Conservation (phyloP, 208 protist genomes). For the Leishmania major region DNA sequence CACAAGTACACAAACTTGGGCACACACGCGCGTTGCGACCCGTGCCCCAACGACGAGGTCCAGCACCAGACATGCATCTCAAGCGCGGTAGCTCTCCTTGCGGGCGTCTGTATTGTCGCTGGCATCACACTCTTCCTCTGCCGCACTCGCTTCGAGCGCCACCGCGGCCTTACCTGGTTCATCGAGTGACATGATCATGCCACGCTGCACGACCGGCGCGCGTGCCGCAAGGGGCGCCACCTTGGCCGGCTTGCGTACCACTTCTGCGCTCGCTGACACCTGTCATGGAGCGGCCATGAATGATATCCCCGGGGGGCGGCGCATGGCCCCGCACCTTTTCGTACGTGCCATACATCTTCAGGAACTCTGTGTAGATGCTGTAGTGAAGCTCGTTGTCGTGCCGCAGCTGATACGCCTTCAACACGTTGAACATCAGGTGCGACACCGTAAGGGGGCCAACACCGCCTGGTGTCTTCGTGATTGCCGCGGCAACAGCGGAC, state of each 20-base stretch:
- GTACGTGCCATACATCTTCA: slow-evolving; percentile 48
- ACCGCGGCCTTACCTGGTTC: background rate
- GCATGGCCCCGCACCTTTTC: slow-evolving; percentile 23
- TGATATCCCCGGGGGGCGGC: background rate
- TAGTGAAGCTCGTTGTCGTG: slow-evolving; percentile 36
- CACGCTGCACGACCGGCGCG: background rate
- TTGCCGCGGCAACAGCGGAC: slow-evolving; percentile 53
- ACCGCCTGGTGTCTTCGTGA: slow-evolving; percentile 96
- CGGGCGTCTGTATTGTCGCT: slow-evolving; percentile 41
- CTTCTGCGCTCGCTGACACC: background rate
- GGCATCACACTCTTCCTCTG: background rate
- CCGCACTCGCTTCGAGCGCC: background rate
- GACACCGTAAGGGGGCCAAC: slow-evolving; percentile 97
- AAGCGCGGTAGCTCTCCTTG: slow-evolving; percentile 48
- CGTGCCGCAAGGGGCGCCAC: background rate
- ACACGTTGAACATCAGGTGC: slow-evolving; percentile 90
- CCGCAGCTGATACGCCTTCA: slow-evolving; percentile 63
- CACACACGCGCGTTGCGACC: background rate
- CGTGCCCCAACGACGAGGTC: background rate
- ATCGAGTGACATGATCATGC: background rate
- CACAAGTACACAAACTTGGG: background rate
- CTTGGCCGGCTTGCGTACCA: background rate
- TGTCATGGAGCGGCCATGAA: background rate
- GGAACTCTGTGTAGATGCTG: slow-evolving; percentile 50
- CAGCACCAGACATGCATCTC: background rate